Evolutionary conservation across 1,284 basidiomycete genomes (phyloP).

Genomic region (Fomitopsis betulina): DNA sequence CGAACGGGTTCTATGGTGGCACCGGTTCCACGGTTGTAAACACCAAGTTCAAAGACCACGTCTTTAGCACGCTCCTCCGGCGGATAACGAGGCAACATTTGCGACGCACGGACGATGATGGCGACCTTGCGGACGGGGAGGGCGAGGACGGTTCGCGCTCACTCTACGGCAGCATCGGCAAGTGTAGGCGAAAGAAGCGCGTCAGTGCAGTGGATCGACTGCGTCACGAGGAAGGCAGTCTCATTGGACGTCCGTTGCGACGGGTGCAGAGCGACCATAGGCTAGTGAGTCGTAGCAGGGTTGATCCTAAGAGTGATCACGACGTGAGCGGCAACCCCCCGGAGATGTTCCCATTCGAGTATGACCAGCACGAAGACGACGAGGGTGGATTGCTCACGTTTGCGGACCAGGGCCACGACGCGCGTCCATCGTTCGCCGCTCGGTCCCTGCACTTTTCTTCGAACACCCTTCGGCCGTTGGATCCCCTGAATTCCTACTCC

Average conservation of each 20-base stretch:
- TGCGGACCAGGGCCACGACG: slow-evolving; percentile 7
- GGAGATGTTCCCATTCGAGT: slow-evolving; percentile 48
- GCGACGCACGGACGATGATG: slow-evolving; percentile 38
- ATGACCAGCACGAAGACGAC: slow-evolving; percentile 12
- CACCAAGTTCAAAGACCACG: slow-evolving; percentile 88
- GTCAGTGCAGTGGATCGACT: slow-evolving; percentile 35
- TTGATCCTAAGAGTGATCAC: neutral
- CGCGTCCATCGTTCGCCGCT: slow-evolving; percentile 17
- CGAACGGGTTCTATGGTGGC: slow-evolving; percentile 64
- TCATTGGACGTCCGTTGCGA: slow-evolving; percentile 38
- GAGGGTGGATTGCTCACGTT: neutral
- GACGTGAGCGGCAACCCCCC: slow-evolving; percentile 6
- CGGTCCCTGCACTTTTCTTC: slow-evolving; percentile 46
- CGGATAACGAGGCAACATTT: slow-evolving; percentile 52
- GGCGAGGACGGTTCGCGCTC: slow-evolving; percentile 14
- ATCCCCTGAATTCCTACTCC: slow-evolving; percentile 8
- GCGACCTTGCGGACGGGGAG: slow-evolving; percentile 40
- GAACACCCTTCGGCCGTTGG: slow-evolving; percentile 45
- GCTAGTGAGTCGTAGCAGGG: slow-evolving; percentile 32
- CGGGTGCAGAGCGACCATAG: slow-evolving; percentile 60
- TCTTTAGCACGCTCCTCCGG: slow-evolving; percentile 82
- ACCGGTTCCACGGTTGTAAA: slow-evolving; percentile 91
- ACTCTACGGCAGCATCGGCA: slow-evolving; percentile 31
- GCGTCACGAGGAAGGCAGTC: slow-evolving; percentile 24
- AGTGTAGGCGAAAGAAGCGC: slow-evolving; percentile 27